A percentile compares a stretch with the other conserved stretches of the same genome.
Conservation (phyloP, 2,329 filamentous ascomycete genomes). For the Coniosporium uncinatum region DNA sequence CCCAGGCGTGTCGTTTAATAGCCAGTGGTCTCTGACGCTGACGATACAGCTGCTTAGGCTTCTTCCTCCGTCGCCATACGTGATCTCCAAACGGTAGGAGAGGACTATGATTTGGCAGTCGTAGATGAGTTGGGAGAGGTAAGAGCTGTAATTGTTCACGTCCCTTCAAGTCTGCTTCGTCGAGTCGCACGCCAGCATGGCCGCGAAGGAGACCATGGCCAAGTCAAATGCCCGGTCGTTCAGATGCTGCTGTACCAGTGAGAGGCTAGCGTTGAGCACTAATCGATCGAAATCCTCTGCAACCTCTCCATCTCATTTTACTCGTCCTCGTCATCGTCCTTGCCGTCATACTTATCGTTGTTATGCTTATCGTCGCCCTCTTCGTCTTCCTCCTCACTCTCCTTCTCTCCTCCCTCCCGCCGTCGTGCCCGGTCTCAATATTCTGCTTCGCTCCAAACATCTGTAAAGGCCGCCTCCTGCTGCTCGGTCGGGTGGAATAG, state of each 20-base stretch:
- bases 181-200: neutral
- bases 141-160: neutral
- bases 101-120: neutral
- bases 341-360: too few relatives aligned
- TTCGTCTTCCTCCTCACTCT: neutral
- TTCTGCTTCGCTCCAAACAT: neutral
- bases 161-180: neutral
- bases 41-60: neutral
- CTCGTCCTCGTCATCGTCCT: too few relatives aligned
- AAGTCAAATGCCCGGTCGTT: neutral
- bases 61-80: neutral
- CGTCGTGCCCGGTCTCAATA: neutral
- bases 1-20: neutral
- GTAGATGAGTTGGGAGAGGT: conserved; percentile 1
- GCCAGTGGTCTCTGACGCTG: neutral
- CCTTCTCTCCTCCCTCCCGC: neutral
- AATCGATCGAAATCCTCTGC: neutral
- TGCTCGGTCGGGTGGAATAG: neutral
- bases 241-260: neutral
- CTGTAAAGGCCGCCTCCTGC: neutral
- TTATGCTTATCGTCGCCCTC: too few relatives aligned
- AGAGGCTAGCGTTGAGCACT: neutral
- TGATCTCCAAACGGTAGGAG: neutral
- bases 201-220: neutral
- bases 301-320: too few relatives aligned